A percentile compares a stretch with the other conserved stretches of the same genome.
phyloP scores from a whole-genome alignment of 176 grass and related monocot genomes.

The Juncus inflexus region DNA sequence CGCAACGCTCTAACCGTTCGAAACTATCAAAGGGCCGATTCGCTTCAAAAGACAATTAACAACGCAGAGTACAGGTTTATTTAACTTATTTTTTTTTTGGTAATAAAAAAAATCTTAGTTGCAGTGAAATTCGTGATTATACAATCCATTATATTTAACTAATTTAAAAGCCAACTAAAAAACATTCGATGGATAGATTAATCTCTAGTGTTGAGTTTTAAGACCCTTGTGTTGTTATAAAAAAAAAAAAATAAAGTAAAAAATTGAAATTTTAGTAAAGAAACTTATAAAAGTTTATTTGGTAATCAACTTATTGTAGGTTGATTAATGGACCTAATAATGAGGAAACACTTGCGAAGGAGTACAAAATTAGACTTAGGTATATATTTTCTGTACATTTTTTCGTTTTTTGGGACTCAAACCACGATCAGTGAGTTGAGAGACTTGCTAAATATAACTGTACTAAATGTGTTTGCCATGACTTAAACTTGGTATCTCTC shows the following conservation, averaged over 20 bases:
- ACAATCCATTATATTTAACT: too few relatives aligned
- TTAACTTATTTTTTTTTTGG: too few relatives aligned
- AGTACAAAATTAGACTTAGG: constrained; percentile 72
- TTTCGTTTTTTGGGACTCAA: background rate
- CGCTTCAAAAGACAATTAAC: background rate
- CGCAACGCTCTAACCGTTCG: background rate
- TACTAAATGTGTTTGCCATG: background rate
- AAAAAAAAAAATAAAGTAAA: too few relatives aligned
- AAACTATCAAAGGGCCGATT: constrained; percentile 16
- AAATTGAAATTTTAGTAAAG: too few relatives aligned
- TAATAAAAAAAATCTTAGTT: too few relatives aligned
- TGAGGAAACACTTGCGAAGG: constrained; percentile 39
- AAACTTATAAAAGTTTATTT: too few relatives aligned
- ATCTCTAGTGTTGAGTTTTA: too few relatives aligned
- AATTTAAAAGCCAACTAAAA: too few relatives aligned
- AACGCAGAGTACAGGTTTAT: background rate
- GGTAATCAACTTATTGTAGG: constrained; percentile 21
- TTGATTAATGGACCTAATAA: constrained; percentile 23
- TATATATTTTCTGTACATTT: constrained; percentile 13
- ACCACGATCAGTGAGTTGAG: background rate
- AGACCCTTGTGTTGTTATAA: too few relatives aligned
- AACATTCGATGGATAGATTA: too few relatives aligned
- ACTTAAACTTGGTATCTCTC: too few relatives aligned
- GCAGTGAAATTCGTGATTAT: too few relatives aligned
- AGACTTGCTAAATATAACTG: background rate